Percentiles rank a stretch among this genome's conserved stretches.
phyloP scores from a whole-genome alignment of 1,139 yeast species.

The Taphrina pruni region DNA sequence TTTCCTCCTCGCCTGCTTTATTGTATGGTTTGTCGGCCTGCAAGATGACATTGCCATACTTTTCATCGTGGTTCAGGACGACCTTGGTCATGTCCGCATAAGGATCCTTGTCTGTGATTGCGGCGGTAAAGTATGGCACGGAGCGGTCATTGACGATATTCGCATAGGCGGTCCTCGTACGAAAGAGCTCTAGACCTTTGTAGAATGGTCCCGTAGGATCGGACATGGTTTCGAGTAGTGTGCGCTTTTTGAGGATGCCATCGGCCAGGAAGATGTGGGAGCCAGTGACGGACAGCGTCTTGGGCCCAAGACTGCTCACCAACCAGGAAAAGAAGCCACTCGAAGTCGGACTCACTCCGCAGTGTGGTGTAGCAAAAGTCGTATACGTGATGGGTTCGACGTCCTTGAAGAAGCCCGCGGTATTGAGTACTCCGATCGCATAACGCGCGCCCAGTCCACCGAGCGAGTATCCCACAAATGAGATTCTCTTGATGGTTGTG shows the following conservation, averaged over 20 bases:
- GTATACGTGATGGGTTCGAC: constrained; percentile 67
- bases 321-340: constrained; percentile 56
- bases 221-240: constrained; percentile 56
- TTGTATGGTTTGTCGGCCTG: constrained; percentile 17
- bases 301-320: constrained; percentile 66
- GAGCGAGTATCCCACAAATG: constrained; percentile 61
- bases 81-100: constrained; percentile 51
- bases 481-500: constrained; percentile 50
- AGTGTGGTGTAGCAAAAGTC: constrained; percentile 91
- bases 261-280: constrained; percentile 64
- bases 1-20: constrained; percentile 1
- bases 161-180: constrained; percentile 66
- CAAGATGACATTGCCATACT: constrained; percentile 40
- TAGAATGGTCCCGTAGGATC: constrained; percentile 61
- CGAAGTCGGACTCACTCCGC: constrained; percentile 64
- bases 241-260: constrained; percentile 55
- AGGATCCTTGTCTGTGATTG: constrained; percentile 58
- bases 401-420: constrained; percentile 61
- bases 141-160: constrained; percentile 77
- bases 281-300: constrained; percentile 75
- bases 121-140: constrained; percentile 64
- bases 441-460: constrained; percentile 66
- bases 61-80: constrained; percentile 47
- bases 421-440: constrained; percentile 69
- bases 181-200: constrained; percentile 64